Evolutionary conservation across 2,329 filamentous ascomycete species (phyloP), one percentile per base, ranked within the genome.

Genomic region (Diaporthe vaccinii): DNA sequence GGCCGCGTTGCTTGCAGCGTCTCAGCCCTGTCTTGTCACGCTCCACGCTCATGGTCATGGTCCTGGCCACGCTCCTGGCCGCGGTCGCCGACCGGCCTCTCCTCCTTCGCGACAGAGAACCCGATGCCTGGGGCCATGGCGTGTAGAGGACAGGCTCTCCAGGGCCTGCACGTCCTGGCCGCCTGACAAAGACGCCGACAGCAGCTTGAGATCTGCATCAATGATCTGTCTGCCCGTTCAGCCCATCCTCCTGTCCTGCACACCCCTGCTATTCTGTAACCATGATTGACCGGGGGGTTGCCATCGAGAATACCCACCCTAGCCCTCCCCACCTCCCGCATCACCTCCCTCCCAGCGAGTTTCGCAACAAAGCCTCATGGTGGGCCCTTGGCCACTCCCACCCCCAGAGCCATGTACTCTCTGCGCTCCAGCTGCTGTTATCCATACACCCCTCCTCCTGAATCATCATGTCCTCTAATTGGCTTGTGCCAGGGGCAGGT

Each of bases 401-500:
- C 71, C 68, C 72, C 67, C 59, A 74, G 51, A 73, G 55, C 74
- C 34, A 70, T 55, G 61, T 49, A 62, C 68, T 69, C n/a, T 72
- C 25, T 53, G 58, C 41, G 68, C 39, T 25, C 34, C 58, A 68
- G 51, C 41, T 58, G n/a, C 36, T 74, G 71, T 34, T 62, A 76
- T 57, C 41, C 62, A 68, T 74, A 78, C 78, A 73, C 76, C 76
- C 76, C 65, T 75, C 69, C 65, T 68, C 59, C 73, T 58, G 69
- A 65, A 55, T 58, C 62, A 59, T 68, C 31, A 53, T 61, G 57
- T 75, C 79, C 80, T 80, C 80, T 81, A 53, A 86, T 87, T 87
- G 86, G 86, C 77, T 79, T 78, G 78, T 76, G 75, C 76, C 74
- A 79, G 81, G 80, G 79, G 80, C 83, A 82, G 81, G 79, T 82